Percentiles rank a stretch among this genome's conserved stretches.
Evolutionary conservation across 352 stramenopile species (phyloP).

Genomic region (Pythium vanterpoolii): DNA sequence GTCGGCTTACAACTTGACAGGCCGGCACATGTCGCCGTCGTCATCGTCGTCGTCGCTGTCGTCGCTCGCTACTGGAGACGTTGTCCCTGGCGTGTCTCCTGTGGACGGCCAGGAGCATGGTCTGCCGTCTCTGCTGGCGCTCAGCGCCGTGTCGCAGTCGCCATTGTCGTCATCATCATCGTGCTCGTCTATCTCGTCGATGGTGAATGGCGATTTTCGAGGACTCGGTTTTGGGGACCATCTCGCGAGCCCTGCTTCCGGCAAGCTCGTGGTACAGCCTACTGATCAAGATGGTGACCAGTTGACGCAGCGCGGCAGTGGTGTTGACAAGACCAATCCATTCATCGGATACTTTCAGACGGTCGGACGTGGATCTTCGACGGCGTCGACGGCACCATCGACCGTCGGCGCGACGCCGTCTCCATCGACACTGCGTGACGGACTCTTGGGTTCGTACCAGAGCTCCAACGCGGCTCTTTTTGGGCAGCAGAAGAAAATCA

Average conservation of each 20-base stretch:
- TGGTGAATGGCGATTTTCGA: slow-evolving; percentile 20
- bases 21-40: slow-evolving; percentile 35
- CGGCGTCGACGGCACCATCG: neutral
- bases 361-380: slow-evolving; percentile 1
- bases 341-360: slow-evolving; percentile 87
- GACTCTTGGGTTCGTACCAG: slow-evolving; percentile 23
- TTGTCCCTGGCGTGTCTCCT: too few relatives aligned
- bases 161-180: slow-evolving; percentile 18
- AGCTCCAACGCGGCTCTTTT: slow-evolving; percentile 30
- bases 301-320: slow-evolving; percentile 37
- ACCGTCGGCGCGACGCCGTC: slow-evolving; percentile 1
- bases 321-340: slow-evolving; percentile 83
- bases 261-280: neutral
- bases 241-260: slow-evolving; percentile 1
- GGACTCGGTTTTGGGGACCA: slow-evolving; percentile 16
- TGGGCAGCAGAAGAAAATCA: slow-evolving; percentile 45
- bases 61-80: slow-evolving; percentile 7
- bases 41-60: slow-evolving; percentile 27
- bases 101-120: slow-evolving; percentile 1
- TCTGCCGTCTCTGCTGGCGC: slow-evolving; percentile 16
- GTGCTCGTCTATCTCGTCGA: slow-evolving; percentile 15
- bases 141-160: slow-evolving; percentile 13
- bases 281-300: slow-evolving; percentile 22
- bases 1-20: slow-evolving; percentile 56
- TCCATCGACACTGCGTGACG: slow-evolving; percentile 7